Conservation (phyloP, 163 green algal species). For the Scenedesmus sp. region DNA sequence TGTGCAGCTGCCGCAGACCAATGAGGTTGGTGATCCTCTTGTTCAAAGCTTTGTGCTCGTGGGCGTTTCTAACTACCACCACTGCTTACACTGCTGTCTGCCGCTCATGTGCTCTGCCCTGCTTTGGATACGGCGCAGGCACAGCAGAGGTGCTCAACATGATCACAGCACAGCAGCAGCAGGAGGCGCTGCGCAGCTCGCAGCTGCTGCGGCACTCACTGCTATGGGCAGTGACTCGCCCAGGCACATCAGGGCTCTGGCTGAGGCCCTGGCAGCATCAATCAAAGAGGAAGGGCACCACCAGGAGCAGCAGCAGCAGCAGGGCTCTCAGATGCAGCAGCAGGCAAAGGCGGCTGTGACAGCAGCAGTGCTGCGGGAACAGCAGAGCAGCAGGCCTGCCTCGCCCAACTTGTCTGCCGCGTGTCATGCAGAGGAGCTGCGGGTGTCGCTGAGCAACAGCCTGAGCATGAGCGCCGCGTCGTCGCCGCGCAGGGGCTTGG, state of each 20-base stretch:
- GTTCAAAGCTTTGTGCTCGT: too few relatives aligned
- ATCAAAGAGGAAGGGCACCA: not conserved
- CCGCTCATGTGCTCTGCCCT: not conserved
- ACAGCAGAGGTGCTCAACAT: not conserved
- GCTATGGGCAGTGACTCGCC: conserved; percentile 1
- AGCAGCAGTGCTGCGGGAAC: not conserved
- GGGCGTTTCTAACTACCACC: too few relatives aligned
- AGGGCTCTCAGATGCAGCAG: conserved; percentile 3
- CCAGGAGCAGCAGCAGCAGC: not conserved
- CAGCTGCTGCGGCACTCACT: conserved; percentile 22
- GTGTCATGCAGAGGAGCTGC: not conserved
- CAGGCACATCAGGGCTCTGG: not conserved
- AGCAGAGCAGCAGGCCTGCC: not conserved
- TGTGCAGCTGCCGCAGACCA: too few relatives aligned
- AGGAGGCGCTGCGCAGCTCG: not conserved
- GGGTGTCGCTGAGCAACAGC: not conserved
- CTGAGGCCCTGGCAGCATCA: not conserved
- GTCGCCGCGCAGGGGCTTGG: not conserved
- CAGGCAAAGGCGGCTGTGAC: not conserved
- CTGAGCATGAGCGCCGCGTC: not conserved
- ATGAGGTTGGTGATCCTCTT: too few relatives aligned
- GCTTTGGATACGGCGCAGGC: not conserved
- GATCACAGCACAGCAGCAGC: conserved; percentile 22
- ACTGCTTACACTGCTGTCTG: too few relatives aligned
- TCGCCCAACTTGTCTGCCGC: not conserved